Conservation (phyloP, 2,329 filamentous ascomycete genomes). For the Metarhizium brunneum region DNA sequence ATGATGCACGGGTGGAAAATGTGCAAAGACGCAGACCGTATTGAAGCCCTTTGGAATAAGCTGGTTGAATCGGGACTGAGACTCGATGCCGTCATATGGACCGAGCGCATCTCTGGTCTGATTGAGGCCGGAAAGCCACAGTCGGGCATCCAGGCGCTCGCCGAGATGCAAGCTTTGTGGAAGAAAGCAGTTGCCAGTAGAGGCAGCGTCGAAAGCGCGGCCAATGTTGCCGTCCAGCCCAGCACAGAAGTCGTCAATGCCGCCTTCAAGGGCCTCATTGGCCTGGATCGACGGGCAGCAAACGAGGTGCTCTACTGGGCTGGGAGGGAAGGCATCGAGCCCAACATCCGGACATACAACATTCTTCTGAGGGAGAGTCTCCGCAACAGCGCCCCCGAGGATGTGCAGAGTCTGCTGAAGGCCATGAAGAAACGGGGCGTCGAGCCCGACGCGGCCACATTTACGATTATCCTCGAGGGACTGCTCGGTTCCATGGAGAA, state of each 20-base stretch:
- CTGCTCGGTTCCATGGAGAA: constrained; percentile 34
- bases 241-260: constrained; percentile 60
- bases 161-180: constrained; percentile 59
- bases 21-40: constrained; percentile 45
- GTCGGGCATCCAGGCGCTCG: constrained; percentile 52
- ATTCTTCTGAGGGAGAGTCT: constrained; percentile 56
- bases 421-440: constrained; percentile 50
- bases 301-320: constrained; percentile 51
- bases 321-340: constrained; percentile 41
- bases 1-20: constrained; percentile 64
- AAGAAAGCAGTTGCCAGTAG: constrained; percentile 22
- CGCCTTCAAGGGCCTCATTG: constrained; percentile 54
- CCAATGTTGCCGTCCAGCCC: constrained; percentile 42
- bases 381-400: constrained; percentile 33
- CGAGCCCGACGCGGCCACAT: constrained; percentile 57
- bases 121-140: constrained; percentile 45
- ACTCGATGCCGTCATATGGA: constrained; percentile 62
- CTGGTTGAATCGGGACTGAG: constrained; percentile 47
- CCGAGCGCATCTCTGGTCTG: constrained; percentile 57
- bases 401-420: constrained; percentile 42
- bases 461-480: constrained; percentile 61
- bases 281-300: constrained; percentile 38
- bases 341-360: constrained; percentile 57
- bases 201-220: constrained; percentile 13
- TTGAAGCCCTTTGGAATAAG: constrained; percentile 59